Evolutionary conservation across 192 early-diverging fungal species (phyloP).

Genomic region (Pecoramyces ruminantium): DNA sequence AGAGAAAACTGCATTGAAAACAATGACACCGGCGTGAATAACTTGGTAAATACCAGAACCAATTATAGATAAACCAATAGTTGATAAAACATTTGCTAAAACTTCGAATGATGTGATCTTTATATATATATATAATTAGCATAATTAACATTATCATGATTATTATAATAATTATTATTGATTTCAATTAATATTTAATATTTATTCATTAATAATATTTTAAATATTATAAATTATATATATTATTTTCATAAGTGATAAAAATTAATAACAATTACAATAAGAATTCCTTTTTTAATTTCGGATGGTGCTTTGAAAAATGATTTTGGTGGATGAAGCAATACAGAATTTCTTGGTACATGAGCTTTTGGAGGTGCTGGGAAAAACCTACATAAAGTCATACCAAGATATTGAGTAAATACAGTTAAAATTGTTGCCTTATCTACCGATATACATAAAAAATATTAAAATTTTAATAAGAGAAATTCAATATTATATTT

Average conservation of each 20-base stretch:
- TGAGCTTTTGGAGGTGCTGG: not conserved
- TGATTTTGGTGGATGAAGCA: not conserved
- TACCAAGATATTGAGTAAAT: not conserved
- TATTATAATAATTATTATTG: too few species aligned
- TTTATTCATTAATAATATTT: too few species aligned
- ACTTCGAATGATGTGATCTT: not conserved
- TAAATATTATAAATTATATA: too few species aligned
- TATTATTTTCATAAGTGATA: too few species aligned
- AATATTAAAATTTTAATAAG: too few species aligned
- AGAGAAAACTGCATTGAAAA: not conserved
- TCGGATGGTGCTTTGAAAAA: not conserved
- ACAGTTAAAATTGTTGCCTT: not conserved
- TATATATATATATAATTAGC: not conserved
- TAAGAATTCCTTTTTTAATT: not conserved
- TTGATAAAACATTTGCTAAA: not conserved
- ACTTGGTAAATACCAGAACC: not conserved
- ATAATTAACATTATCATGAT: too few species aligned
- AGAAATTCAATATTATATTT: too few species aligned
- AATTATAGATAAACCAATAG: not conserved
- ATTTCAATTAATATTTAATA: too few species aligned
- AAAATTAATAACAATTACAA: not conserved
- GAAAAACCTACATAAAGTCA: not conserved
- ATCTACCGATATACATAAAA: too few species aligned
- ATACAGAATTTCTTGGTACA: not conserved
- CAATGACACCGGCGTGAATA: not conserved